Percentiles rank a stretch among this genome's conserved stretches.
These are phyloP conservation scores for Malassezia restricta DNA, from an alignment of 1,284 basidiomycete species.

Conservation along the genomic window DNA sequence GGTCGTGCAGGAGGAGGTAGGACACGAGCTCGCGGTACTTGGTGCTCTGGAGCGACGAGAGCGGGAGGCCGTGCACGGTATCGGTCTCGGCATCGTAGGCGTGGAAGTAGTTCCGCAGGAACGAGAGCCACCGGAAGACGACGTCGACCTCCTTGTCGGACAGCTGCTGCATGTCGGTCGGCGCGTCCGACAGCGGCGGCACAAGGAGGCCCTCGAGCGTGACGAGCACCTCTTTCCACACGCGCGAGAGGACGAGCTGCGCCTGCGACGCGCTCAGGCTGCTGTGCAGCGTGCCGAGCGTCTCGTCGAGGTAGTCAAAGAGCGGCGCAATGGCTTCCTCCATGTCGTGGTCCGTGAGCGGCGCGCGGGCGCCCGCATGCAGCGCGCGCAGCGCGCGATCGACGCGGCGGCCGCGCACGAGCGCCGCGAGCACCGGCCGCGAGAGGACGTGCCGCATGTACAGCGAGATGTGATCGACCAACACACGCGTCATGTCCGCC, in stretches of 20 bases:
- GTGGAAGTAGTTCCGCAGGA: conserved; percentile 79
- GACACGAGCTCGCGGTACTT: conserved; percentile 63
- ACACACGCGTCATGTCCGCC: conserved; percentile 86
- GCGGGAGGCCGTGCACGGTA: conserved; percentile 52
- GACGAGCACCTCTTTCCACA: conserved; percentile 91
- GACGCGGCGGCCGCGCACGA: conserved; percentile 40
- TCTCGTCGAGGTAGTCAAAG: conserved; percentile 93
- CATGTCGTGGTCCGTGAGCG: conserved; percentile 79
- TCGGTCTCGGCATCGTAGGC: conserved; percentile 78
- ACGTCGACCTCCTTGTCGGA: conserved; percentile 92
- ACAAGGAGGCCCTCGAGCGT: conserved; percentile 80
- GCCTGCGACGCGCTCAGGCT: conserved; percentile 59
- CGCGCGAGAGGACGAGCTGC: conserved; percentile 78
- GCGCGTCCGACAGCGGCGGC: conserved; percentile 76
- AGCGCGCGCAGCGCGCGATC: conserved; percentile 43
- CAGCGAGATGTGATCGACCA: conserved; percentile 94
- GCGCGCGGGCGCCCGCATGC: conserved; percentile 45
- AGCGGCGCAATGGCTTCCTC: conserved; percentile 82
- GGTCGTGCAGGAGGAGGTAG: conserved; percentile 40
- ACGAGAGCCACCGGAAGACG: conserved; percentile 89
- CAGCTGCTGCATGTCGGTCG: conserved; percentile 78
- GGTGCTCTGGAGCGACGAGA: conserved; percentile 81
- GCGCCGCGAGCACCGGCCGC: conserved; percentile 53
- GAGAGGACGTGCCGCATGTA: conserved; percentile 84
- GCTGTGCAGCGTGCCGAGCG: conserved; percentile 80